Conservation (phyloP, 306 rosid species). For the Cucumis melo region DNA sequence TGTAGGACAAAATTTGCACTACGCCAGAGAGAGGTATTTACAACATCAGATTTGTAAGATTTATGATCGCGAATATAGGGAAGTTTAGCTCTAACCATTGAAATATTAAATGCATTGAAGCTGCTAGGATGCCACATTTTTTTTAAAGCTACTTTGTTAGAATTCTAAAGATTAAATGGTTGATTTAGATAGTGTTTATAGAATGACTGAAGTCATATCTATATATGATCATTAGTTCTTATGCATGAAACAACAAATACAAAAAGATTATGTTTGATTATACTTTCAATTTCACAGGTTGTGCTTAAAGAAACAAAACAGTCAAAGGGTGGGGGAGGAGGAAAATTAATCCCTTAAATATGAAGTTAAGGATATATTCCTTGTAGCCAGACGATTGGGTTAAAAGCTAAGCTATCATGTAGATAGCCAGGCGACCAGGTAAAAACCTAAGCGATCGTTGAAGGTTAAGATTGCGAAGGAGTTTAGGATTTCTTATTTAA, state of each 20-base stretch:
- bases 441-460: too few relatives aligned
- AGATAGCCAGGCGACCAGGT: too few relatives aligned
- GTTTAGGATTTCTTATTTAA: too few relatives aligned
- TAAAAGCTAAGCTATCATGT: too few relatives aligned
- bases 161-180: neutral
- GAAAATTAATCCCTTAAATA: constrained; percentile 48
- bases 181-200: neutral
- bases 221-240: neutral
- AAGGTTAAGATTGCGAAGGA: too few relatives aligned
- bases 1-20: constrained; percentile 84
- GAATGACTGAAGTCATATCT: neutral
- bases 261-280: neutral
- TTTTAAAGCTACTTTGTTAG: neutral
- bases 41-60: neutral
- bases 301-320: constrained; percentile 70
- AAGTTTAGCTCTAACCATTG: neutral
- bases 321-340: constrained; percentile 44
- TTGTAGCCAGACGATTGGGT: too few relatives aligned
- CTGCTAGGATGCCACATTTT: neutral
- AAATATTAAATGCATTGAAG: neutral
- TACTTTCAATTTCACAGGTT: constrained; percentile 40
- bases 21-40: constrained; percentile 78
- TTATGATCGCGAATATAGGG: neutral
- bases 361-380: constrained; percentile 47
- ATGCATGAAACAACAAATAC: too few relatives aligned